Conservation (phyloP, 495 filamentous ascomycete genomes). For the Trypethelium eluteriae region DNA sequence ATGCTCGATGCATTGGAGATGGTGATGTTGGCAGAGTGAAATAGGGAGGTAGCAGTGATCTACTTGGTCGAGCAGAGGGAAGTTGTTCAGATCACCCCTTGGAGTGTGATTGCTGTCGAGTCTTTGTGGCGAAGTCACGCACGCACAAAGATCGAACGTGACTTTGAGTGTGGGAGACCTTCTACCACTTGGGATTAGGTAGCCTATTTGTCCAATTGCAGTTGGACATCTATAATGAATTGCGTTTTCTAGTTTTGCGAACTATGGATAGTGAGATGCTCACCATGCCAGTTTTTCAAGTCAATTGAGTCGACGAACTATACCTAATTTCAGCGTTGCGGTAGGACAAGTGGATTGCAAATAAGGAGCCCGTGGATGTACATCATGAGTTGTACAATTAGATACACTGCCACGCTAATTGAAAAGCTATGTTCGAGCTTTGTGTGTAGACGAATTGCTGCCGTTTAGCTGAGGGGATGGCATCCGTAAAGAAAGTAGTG, state of each 20-base stretch:
- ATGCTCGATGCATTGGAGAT: background rate
- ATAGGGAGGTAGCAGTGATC: background rate
- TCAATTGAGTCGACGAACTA: no score
- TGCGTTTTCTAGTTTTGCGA: no score
- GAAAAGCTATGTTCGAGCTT: background rate
- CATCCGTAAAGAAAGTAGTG: background rate
- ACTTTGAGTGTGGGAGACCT: background rate
- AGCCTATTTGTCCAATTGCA: no score
- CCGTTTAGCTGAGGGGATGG: background rate
- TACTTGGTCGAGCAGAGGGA: background rate
- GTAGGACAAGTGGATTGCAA: background rate
- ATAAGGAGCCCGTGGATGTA: background rate
- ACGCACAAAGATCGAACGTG: background rate
- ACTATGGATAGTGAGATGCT: no score
- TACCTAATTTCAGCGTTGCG: no score
- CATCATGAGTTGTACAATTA: background rate
- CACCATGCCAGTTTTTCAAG: no score
- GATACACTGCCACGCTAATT: background rate
- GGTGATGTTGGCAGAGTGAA: background rate
- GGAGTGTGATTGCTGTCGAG: background rate
- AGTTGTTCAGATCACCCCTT: background rate
- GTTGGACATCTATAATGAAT: no score
- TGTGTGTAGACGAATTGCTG: background rate
- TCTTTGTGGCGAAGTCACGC: background rate
- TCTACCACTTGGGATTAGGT: no score